These are phyloP conservation scores for Fusarium caatingaense DNA, from an alignment of 2,329 filamentous ascomycete species.

Conservation along the genomic window DNA sequence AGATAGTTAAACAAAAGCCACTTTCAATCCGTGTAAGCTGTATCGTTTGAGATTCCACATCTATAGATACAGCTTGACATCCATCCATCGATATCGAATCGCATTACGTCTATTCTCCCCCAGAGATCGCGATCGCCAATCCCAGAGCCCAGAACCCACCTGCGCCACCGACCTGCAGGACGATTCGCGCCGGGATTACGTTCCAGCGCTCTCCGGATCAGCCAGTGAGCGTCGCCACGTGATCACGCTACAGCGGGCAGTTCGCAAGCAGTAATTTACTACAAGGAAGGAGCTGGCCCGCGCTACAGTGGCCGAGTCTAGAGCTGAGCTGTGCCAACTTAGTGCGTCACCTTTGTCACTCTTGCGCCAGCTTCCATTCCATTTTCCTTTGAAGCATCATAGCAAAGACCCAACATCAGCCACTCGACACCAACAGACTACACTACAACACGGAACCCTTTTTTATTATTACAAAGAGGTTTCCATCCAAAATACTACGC, in stretches of 20 bases:
- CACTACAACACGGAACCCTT: background rate
- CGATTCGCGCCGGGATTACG: constrained; percentile 26
- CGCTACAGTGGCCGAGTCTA: constrained; percentile 5
- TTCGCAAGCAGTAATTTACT: constrained; percentile 26
- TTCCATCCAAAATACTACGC: background rate
- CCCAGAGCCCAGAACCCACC: constrained; percentile 2
- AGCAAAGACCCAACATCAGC: constrained; percentile 26
- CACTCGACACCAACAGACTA: background rate
- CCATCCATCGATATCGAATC: background rate
- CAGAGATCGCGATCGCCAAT: constrained; percentile 33
- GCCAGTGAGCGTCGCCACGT: background rate
- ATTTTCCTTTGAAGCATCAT: constrained; percentile 1
- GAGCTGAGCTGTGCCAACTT: constrained; percentile 34
- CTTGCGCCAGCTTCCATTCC: constrained; percentile 32
- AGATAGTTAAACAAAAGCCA: constrained; percentile 8
- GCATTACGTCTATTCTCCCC: constrained; percentile 14
- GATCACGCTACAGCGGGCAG: constrained; percentile 13
- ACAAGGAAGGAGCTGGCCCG: constrained; percentile 37
- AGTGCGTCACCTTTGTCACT: constrained; percentile 43
- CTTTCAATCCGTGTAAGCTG: background rate
- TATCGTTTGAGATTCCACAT: background rate
- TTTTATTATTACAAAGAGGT: background rate
- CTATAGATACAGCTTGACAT: background rate
- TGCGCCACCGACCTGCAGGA: constrained; percentile 12
- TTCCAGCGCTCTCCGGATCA: constrained; percentile 20